Evolutionary conservation across 805 yeast genomes (phyloP).

Genomic region (Pichia phayaonensis): DNA sequence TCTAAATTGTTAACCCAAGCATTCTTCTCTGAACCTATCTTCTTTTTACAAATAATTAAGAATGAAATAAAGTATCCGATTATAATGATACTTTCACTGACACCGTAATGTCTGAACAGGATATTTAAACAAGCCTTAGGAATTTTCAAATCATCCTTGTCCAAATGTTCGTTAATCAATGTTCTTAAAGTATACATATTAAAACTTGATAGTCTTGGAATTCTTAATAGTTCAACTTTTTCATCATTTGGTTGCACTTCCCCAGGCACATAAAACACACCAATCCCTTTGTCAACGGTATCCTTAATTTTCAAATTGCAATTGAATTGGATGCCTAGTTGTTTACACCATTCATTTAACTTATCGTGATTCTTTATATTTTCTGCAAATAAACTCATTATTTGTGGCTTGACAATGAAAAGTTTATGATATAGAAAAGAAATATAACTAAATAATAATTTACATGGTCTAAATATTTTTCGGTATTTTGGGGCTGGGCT

Average conservation of each 20-base stretch:
- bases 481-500: too few relatives aligned
- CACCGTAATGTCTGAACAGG: constrained; percentile 11
- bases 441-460: too few relatives aligned
- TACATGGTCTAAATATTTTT: too few relatives aligned
- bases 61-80: constrained; percentile 20
- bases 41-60: constrained; percentile 8
- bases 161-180: constrained; percentile 10
- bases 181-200: constrained; percentile 27
- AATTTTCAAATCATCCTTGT: constrained; percentile 15
- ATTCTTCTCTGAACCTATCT: not conserved
- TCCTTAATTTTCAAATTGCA: constrained; percentile 10
- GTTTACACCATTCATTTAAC: constrained; percentile 10
- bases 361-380: not conserved
- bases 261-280: constrained; percentile 24
- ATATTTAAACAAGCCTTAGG: constrained; percentile 13
- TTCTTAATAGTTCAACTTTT: constrained; percentile 30
- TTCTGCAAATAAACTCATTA: constrained; percentile 2
- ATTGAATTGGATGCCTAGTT: constrained; percentile 9
- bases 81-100: constrained; percentile 22
- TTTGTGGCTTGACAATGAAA: too few relatives aligned
- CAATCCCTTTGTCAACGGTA: constrained; percentile 25
- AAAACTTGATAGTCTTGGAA: constrained; percentile 28
- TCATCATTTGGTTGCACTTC: constrained; percentile 1
- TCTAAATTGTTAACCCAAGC: constrained; percentile 12
- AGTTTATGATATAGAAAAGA: too few relatives aligned